Evolutionary conservation across 2,329 filamentous ascomycete species (phyloP).

Genomic region (Fusarium sp.): DNA sequence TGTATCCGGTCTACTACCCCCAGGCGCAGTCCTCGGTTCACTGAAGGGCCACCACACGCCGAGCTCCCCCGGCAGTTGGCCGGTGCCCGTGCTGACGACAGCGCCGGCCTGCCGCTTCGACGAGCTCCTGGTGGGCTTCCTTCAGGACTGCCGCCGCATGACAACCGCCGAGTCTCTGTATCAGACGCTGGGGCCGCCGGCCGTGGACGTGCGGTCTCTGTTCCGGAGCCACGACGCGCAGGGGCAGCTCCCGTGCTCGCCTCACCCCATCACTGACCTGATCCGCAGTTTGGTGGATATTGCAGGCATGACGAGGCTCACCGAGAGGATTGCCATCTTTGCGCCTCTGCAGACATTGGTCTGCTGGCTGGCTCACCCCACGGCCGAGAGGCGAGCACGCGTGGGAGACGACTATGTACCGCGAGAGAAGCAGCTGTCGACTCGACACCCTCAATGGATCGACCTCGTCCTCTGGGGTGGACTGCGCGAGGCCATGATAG

Average conservation of each 20-base stretch:
- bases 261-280: constrained; percentile 46
- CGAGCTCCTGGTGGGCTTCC: constrained; percentile 48
- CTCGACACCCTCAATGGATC: constrained; percentile 47
- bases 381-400: constrained; percentile 42
- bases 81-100: constrained; percentile 46
- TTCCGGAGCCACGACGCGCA: constrained; percentile 41
- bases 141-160: constrained; percentile 50
- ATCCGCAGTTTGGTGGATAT: constrained; percentile 45
- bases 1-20: constrained; percentile 49
- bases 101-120: constrained; percentile 48
- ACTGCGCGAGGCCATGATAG: constrained; percentile 49
- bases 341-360: constrained; percentile 46
- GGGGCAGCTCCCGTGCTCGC: constrained; percentile 37
- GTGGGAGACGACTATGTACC: constrained; percentile 39
- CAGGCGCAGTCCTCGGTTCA: constrained; percentile 48
- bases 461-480: constrained; percentile 47
- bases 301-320: constrained; percentile 40
- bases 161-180: constrained; percentile 41
- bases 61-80: constrained; percentile 41
- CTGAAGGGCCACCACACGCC: constrained; percentile 39
- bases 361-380: constrained; percentile 46
- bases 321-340: constrained; percentile 48
- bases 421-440: constrained; percentile 41
- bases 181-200: constrained; percentile 47
- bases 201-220: constrained; percentile 48